Evolutionary conservation across 2,329 filamentous ascomycete genomes (phyloP).

Genomic region (Alternaria infectoria): DNA sequence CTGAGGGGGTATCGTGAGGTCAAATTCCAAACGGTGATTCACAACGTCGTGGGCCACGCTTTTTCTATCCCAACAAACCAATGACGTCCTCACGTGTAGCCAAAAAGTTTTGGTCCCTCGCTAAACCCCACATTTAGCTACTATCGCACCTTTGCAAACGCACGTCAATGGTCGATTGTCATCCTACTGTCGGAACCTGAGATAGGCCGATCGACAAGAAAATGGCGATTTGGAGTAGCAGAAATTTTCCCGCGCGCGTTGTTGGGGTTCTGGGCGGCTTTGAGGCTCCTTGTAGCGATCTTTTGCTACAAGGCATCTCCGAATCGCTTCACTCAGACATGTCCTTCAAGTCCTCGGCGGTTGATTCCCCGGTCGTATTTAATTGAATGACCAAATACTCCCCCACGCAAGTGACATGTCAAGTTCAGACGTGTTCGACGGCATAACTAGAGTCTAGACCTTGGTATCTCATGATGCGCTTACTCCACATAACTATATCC

Average conservation of each 20-base stretch:
- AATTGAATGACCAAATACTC: neutral
- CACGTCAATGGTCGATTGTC: constrained; percentile 15
- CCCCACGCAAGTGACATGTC: neutral
- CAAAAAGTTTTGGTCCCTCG: constrained; percentile 31
- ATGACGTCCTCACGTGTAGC: constrained; percentile 29
- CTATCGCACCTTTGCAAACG: constrained; percentile 21
- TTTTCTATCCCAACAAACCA: constrained; percentile 20
- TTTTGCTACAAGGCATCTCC: neutral
- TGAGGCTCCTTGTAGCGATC: neutral
- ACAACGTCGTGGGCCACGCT: constrained; percentile 15
- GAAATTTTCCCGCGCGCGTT: constrained; percentile 16
- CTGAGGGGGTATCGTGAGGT: neutral
- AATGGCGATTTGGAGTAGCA: constrained; percentile 7
- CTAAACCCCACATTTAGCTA: constrained; percentile 34
- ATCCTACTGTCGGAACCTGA: constrained; percentile 14
- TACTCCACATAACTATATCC: constrained; percentile 25
- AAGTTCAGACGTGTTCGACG: neutral
- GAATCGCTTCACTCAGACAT: neutral
- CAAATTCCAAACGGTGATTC: neutral
- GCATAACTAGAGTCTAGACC: constrained; percentile 9
- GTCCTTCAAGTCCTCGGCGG: neutral
- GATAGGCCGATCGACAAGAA: constrained; percentile 14
- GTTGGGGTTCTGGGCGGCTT: constrained; percentile 6
- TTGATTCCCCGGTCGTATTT: neutral
- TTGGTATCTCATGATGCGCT: constrained; percentile 24